Conservation (phyloP, 495 filamentous ascomycete species). For the Penicillium paxilli region DNA sequence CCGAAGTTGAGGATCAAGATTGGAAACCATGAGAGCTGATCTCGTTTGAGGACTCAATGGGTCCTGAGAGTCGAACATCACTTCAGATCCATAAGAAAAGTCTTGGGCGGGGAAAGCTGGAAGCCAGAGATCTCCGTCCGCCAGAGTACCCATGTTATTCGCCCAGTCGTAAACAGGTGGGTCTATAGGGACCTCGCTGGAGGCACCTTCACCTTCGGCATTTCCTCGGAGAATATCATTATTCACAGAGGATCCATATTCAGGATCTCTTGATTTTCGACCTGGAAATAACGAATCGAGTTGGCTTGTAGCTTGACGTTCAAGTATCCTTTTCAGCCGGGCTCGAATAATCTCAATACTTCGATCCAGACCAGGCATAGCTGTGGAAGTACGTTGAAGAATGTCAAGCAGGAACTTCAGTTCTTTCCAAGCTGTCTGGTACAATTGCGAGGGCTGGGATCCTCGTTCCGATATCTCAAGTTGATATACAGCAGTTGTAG, state of each 20-base stretch:
- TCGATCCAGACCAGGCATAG: constrained; percentile 13
- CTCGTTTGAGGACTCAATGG: constrained; percentile 8
- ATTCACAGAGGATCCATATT: not conserved
- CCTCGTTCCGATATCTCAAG: constrained; percentile 2
- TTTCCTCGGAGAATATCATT: not conserved
- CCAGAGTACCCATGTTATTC: not conserved
- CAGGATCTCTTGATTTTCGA: not conserved
- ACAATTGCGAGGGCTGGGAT: not conserved
- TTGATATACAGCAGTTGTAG: constrained; percentile 14
- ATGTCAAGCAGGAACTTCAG: constrained; percentile 13
- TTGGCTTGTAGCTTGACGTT: not conserved
- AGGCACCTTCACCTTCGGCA: not conserved
- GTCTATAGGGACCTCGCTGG: not conserved
- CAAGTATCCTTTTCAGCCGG: constrained; percentile 11
- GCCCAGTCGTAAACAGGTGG: not conserved
- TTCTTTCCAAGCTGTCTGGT: constrained; percentile 8
- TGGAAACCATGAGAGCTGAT: constrained; percentile 6
- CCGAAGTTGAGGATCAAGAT: constrained; percentile 12
- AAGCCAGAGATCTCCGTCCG: constrained; percentile 6
- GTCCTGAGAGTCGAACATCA: constrained; percentile 2
- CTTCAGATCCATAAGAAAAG: constrained; percentile 9
- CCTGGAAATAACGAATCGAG: constrained; percentile 9
- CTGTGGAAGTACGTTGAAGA: constrained; percentile 7
- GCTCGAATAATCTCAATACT: constrained; percentile 16
- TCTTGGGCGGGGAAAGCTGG: constrained; percentile 15